These are phyloP conservation scores for Alternaria incomplexa DNA, from an alignment of 2,329 filamentous ascomycete species.

Conservation along the genomic window DNA sequence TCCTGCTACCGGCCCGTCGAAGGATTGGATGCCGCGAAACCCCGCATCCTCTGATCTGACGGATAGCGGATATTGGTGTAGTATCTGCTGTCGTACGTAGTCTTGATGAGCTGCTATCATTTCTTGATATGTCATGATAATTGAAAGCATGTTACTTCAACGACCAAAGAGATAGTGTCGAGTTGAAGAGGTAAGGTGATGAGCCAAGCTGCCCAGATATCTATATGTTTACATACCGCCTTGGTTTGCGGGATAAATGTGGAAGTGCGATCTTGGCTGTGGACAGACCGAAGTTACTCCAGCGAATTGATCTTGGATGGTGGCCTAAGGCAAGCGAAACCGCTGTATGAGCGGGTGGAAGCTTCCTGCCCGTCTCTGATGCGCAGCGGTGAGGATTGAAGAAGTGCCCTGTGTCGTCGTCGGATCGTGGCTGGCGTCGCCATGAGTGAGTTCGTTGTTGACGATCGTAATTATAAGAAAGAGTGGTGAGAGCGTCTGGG, in stretches of 20 bases:
- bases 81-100: not conserved
- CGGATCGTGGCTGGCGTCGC: not conserved
- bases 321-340: not conserved
- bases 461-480: not conserved
- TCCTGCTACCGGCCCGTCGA: not conserved
- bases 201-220: not conserved
- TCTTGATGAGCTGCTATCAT: rapidly evolving
- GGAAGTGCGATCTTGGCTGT: not conserved
- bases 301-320: not conserved
- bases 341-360: not conserved
- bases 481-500: not conserved
- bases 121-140: not conserved
- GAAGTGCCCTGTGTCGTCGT: not conserved
- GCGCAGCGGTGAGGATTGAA: not conserved
- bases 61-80: not conserved
- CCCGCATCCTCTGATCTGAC: not conserved
- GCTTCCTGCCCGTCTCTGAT: not conserved
- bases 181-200: not conserved
- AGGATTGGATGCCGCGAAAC: not conserved
- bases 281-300: not conserved
- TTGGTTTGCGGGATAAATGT: not conserved
- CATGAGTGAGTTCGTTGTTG: not conserved
- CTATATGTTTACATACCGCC: not conserved
- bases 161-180: not conserved
- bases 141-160: not conserved